These are phyloP conservation scores for Diaporthe aspalathi DNA, from an alignment of 2,329 filamentous ascomycete genomes.

Conservation along the genomic window DNA sequence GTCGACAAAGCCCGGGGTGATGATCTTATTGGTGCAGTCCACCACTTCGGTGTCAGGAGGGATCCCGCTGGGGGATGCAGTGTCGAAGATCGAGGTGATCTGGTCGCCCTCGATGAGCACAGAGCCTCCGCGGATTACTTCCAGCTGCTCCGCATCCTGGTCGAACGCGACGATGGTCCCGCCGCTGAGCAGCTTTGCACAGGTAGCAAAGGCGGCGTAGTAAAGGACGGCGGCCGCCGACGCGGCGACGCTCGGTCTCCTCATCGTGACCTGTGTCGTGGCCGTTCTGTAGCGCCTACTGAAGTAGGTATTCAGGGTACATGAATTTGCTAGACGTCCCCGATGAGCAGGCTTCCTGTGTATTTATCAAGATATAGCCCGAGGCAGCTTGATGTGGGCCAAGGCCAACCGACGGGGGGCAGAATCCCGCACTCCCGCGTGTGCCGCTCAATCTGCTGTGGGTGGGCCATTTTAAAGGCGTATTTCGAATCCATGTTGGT, in stretches of 20 bases:
- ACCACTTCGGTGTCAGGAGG: constrained; percentile 53
- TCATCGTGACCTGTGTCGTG: not conserved
- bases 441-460: not conserved
- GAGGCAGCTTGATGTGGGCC: not conserved
- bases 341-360: not conserved
- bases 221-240: not conserved
- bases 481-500: not conserved
- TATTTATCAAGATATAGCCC: too few relatives aligned
- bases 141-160: constrained; percentile 46
- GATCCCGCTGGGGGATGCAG: constrained; percentile 45
- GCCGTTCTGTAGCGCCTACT: not conserved
- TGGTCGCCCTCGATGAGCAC: constrained; percentile 53
- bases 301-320: not conserved
- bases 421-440: not conserved
- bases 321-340: not conserved
- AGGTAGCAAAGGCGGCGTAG: not conserved
- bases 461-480: not conserved
- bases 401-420: not conserved
- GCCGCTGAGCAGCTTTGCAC: constrained; percentile 38
- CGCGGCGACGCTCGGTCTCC: not conserved
- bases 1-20: constrained; percentile 67
- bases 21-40: constrained; percentile 62
- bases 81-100: constrained; percentile 49
- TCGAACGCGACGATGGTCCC: constrained; percentile 57
- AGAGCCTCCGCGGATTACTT: constrained; percentile 54